Percentiles rank a stretch among this genome's conserved stretches.
phyloP scores from a whole-genome alignment of 2,329 filamentous ascomycete genomes.

The Alternaria sp. region DNA sequence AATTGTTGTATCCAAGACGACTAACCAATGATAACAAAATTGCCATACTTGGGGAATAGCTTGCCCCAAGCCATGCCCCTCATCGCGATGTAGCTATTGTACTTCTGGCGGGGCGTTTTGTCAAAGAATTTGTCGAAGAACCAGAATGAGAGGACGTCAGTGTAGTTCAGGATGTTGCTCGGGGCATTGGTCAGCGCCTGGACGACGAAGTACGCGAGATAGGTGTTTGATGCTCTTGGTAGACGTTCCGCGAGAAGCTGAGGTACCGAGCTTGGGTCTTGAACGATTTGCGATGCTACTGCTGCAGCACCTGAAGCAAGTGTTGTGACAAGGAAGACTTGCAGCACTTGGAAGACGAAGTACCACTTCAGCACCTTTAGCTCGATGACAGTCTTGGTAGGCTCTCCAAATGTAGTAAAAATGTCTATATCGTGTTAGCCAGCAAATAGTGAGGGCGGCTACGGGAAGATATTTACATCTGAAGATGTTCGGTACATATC shows the following conservation, averaged over 20 bases:
- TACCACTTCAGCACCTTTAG: conserved; percentile 90
- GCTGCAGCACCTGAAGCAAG: conserved; percentile 80
- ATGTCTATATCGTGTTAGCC: conserved; percentile 62
- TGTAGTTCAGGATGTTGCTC: conserved; percentile 75
- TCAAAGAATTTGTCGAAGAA: conserved; percentile 78
- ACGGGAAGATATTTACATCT: conserved; percentile 65
- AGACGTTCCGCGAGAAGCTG: conserved; percentile 74
- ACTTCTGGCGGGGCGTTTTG: conserved; percentile 68
- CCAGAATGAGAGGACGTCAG: conserved; percentile 76
- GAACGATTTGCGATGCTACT: conserved; percentile 68
- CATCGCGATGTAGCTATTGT: conserved; percentile 45
- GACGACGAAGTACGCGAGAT: conserved; percentile 92
- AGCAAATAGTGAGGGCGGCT: not conserved
- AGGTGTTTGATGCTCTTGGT: conserved; percentile 89
- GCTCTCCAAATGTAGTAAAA: conserved; percentile 81
- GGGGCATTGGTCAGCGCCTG: conserved; percentile 85
- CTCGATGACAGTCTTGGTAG: conserved; percentile 81
- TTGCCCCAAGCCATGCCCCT: conserved; percentile 52
- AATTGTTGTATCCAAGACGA: not conserved
- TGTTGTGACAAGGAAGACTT: conserved; percentile 90
- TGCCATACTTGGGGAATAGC: conserved; percentile 53
- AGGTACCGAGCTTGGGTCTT: conserved; percentile 69
- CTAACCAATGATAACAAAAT: conserved; percentile 54
- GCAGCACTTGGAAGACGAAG: conserved; percentile 88
- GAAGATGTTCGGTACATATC: conserved; percentile 85